Evolutionary conservation across 371 early-diverging fungal genomes (phyloP).

Genomic region (Rhizopus sp.): DNA sequence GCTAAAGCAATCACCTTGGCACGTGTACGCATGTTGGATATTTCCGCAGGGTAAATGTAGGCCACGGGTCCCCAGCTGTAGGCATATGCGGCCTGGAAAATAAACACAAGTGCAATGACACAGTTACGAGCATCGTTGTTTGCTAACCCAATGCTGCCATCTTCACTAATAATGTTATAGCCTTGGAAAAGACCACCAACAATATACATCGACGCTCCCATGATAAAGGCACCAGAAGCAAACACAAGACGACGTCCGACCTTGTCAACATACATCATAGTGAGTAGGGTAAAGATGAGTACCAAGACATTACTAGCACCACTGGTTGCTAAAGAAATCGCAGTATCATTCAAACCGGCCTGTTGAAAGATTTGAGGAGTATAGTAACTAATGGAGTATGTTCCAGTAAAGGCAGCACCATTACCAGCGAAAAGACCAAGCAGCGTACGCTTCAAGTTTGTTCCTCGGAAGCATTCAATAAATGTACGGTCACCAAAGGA

Average conservation of each 20-base stretch:
- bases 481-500: conserved; percentile 44
- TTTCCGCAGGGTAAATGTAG: conserved; percentile 73
- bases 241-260: conserved; percentile 54
- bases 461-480: conserved; percentile 39
- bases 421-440: conserved; percentile 51
- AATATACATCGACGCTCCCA: conserved; percentile 48
- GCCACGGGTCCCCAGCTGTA: conserved; percentile 58
- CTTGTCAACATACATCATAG: conserved; percentile 56
- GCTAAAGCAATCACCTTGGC: conserved; percentile 46
- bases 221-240: conserved; percentile 32
- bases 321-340: conserved; percentile 38
- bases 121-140: conserved; percentile 34
- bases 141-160: conserved; percentile 29
- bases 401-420: conserved; percentile 67
- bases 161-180: conserved; percentile 27
- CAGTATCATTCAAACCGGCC: conserved; percentile 37
- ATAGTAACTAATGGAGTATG: conserved; percentile 58
- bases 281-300: conserved; percentile 52
- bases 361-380: conserved; percentile 42
- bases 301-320: conserved; percentile 44
- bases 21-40: conserved; percentile 55
- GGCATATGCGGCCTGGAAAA: conserved; percentile 57
- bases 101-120: conserved; percentile 46
- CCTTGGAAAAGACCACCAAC: conserved; percentile 46
- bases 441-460: conserved; percentile 42